A percentile compares a stretch with the other conserved stretches of the same genome.
These are phyloP conservation scores for Cucurbita pepo DNA, from an alignment of 306 rosid genomes.

Conservation along the genomic window DNA sequence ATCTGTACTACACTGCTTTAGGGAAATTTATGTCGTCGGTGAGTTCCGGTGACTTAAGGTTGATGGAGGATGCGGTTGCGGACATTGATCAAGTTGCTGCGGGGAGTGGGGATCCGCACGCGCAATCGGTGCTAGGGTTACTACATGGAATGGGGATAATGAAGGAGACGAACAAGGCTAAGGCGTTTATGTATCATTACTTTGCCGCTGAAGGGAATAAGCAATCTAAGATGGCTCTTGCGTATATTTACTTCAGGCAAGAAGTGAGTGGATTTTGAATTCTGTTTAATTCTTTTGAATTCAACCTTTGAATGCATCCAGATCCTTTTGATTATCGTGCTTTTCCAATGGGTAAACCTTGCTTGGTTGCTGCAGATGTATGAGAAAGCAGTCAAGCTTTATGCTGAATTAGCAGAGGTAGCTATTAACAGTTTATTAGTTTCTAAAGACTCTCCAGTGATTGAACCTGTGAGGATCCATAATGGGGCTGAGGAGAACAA, in stretches of 20 bases:
- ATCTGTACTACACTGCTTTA: constrained; percentile 40
- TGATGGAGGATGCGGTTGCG: constrained; percentile 41
- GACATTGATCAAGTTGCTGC: constrained; percentile 41
- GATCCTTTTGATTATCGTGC: neutral
- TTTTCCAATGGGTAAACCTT: neutral
- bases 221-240: constrained; percentile 95
- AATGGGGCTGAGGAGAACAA: constrained; percentile 90
- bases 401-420: constrained; percentile 76
- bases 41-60: constrained; percentile 32
- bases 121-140: constrained; percentile 74
- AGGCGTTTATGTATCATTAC: constrained; percentile 55
- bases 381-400: constrained; percentile 67
- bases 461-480: constrained; percentile 81
- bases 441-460: constrained; percentile 72
- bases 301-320: neutral
- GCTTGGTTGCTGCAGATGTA: constrained; percentile 47
- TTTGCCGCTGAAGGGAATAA: constrained; percentile 70
- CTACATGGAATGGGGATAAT: constrained; percentile 53
- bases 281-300: neutral
- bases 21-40: constrained; percentile 33
- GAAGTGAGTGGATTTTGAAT: constrained; percentile 31
- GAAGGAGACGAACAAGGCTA: constrained; percentile 53
- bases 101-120: constrained; percentile 34
- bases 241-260: constrained; percentile 74
- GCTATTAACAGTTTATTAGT: constrained; percentile 82